phyloP scores from a whole-genome alignment of 768 basidiomycete species.

The Leccinum sublutescens region DNA sequence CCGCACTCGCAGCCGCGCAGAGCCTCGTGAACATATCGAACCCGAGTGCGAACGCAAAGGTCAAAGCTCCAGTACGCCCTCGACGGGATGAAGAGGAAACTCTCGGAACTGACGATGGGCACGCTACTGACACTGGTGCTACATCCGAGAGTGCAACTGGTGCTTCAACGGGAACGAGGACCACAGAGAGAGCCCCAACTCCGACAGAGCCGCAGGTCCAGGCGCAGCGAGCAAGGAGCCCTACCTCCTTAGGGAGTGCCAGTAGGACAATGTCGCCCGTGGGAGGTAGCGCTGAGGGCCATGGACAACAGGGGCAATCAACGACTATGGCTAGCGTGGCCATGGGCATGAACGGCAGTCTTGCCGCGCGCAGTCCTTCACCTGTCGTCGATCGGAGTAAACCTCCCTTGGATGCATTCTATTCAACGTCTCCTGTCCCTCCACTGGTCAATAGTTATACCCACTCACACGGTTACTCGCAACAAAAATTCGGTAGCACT shows the following conservation, averaged over 20 bases:
- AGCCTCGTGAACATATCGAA: constrained; percentile 7
- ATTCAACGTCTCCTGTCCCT: constrained; percentile 41
- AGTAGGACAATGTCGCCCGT: constrained; percentile 64
- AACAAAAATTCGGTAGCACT: constrained; percentile 48
- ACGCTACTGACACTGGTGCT: constrained; percentile 45
- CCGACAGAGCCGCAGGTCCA: constrained; percentile 44
- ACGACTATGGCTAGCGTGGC: constrained; percentile 56
- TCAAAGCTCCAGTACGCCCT: constrained; percentile 52
- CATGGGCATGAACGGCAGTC: constrained; percentile 48
- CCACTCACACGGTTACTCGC: constrained; percentile 39
- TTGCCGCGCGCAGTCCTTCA: constrained; percentile 54
- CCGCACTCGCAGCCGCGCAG: constrained; percentile 10
- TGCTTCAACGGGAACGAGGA: constrained; percentile 31
- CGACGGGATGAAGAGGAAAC: constrained; percentile 40
- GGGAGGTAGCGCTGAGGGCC: constrained; percentile 27
- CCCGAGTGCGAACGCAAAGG: constrained; percentile 40
- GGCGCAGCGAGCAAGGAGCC: constrained; percentile 53
- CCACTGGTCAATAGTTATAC: constrained; percentile 50
- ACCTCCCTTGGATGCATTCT: constrained; percentile 63
- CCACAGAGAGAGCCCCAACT: constrained; percentile 51
- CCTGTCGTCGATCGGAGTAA: constrained; percentile 53
- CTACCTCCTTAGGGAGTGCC: constrained; percentile 39
- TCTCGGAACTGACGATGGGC: constrained; percentile 48
- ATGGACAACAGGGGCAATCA: constrained; percentile 25
- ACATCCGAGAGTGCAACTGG: constrained; percentile 37